Evolutionary conservation across 176 grass and related monocot genomes (phyloP), one percentile per base, ranked within the genome.

Genomic region (Carex parvula): DNA sequence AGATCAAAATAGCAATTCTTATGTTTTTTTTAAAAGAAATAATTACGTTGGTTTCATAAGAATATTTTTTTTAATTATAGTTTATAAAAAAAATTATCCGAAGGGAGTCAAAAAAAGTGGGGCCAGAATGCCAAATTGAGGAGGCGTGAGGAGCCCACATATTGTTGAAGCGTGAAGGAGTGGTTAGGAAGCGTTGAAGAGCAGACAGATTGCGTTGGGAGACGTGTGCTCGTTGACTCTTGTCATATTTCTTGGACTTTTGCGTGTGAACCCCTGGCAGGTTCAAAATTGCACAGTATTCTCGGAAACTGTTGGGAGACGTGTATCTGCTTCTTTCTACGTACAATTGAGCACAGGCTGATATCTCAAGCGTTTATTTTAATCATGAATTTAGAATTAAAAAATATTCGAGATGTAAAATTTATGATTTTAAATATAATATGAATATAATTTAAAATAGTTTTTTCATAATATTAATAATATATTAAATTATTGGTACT

Each of bases 111-210:
- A 83, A 83, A 83, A 83, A 69, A 68, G 16, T 68, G 24, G 61
- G 60, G 0, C n/a, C 81, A 3, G 24, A 1, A 0, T 24, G 22
- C n/a, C n/a, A n/a, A n/a, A n/a, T 82, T 2, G n/a, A 79, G 16
- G 16, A 39, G 78, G 78, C 29, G 16, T 59, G 68, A 0, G 68
- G 67, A 37, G 68, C 68, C 68, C 37, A 71, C 22, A 24, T 6
- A 33, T 83, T 68, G 21, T 69, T 54, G 0, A 83, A 54, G 13
- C 81, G 60, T 69, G 64, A 83, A 83, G 62, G 10, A 55, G 18
- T 69, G 42, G 81, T 83, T 83, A 53, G 12, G 18, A 83, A 83
- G 58, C 60, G 81, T 78, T 64, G 81, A 83, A 83, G 80, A 83
- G 8, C 62, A 18, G 62, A 24, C 80, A 64, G 78, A 57, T n/a